Conservation (phyloP, 2,329 filamentous ascomycete genomes). For the Claviceps digitariae region DNA sequence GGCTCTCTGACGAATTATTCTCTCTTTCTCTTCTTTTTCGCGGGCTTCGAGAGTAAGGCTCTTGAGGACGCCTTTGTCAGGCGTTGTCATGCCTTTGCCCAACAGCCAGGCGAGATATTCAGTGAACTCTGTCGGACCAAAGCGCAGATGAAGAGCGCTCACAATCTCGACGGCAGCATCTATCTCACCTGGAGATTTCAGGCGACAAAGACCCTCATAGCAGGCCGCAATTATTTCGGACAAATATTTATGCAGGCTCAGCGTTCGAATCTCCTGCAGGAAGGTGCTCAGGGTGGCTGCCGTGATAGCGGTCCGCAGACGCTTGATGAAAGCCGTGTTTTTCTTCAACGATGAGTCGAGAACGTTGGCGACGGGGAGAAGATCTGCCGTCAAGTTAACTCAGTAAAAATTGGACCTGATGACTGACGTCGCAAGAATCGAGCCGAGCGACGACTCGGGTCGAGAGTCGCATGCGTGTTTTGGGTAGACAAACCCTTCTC, state of each 20-base stretch:
- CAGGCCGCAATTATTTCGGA: conserved; percentile 94
- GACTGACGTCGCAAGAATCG: not conserved
- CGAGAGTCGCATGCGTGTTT: conserved; percentile 7
- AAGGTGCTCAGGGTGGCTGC: conserved; percentile 69
- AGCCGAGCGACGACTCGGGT: conserved; percentile 8
- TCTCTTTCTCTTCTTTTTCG: conserved; percentile 93
- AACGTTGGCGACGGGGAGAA: conserved; percentile 63
- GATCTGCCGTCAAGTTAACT: conserved; percentile 35
- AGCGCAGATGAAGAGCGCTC: conserved; percentile 89
- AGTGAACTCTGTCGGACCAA: conserved; percentile 81
- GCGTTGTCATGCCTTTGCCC: conserved; percentile 79
- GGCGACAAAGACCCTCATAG: conserved; percentile 83
- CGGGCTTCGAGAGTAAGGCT: conserved; percentile 64
- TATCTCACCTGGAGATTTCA: conserved; percentile 86
- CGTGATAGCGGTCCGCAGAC: conserved; percentile 79
- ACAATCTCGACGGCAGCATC: conserved; percentile 85
- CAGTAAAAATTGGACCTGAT: not conserved
- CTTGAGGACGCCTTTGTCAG: conserved; percentile 75
- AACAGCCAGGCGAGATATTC: conserved; percentile 85
- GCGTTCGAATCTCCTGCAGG: conserved; percentile 73
- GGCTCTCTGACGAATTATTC: conserved; percentile 70
- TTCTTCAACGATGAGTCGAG: conserved; percentile 95
- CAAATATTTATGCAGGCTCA: conserved; percentile 91
- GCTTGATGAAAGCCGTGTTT: conserved; percentile 96
- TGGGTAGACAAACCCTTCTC: conserved; percentile 52